Evolutionary conservation across 257 asterid genomes (phyloP).

Genomic region (Marsdenia floribunda): DNA sequence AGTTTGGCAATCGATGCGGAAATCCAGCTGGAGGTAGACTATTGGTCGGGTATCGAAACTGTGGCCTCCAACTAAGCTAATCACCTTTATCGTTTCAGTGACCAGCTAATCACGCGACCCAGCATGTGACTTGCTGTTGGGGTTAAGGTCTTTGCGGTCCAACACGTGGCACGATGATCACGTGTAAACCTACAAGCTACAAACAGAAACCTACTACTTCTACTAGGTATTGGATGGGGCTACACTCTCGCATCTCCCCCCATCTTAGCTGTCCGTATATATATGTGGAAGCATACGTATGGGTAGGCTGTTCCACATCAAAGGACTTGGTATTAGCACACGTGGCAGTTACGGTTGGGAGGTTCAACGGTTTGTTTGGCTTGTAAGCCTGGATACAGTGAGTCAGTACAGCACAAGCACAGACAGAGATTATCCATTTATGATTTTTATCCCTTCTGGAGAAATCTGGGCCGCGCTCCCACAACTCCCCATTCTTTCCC

Average conservation of each 20-base stretch:
- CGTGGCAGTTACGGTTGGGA: slow-evolving; percentile 16
- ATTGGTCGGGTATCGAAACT: neutral
- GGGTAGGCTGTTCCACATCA: slow-evolving; percentile 22
- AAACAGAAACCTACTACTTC: neutral
- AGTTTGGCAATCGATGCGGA: neutral
- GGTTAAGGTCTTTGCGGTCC: neutral
- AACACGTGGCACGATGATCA: slow-evolving; percentile 25
- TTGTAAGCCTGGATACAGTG: slow-evolving; percentile 20
- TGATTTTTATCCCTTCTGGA: neutral
- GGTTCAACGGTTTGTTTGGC: slow-evolving; percentile 23
- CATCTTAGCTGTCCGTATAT: neutral
- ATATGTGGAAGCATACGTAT: slow-evolving; percentile 10
- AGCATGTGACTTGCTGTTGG: slow-evolving; percentile 20
- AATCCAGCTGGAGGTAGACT: slow-evolving; percentile 6
- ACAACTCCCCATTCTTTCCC: too few relatives aligned
- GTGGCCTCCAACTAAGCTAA: slow-evolving; percentile 24
- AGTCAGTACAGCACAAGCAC: neutral
- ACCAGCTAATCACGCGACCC: slow-evolving; percentile 23
- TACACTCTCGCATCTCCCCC: neutral
- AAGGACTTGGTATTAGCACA: neutral
- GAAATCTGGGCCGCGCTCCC: neutral
- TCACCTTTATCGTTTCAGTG: neutral
- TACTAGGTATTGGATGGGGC: neutral
- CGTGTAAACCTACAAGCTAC: slow-evolving; percentile 17
- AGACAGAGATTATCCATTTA: neutral